phyloP scores from a whole-genome alignment of 2,329 filamentous ascomycete genomes.

The Lecanicillium sp. region DNA sequence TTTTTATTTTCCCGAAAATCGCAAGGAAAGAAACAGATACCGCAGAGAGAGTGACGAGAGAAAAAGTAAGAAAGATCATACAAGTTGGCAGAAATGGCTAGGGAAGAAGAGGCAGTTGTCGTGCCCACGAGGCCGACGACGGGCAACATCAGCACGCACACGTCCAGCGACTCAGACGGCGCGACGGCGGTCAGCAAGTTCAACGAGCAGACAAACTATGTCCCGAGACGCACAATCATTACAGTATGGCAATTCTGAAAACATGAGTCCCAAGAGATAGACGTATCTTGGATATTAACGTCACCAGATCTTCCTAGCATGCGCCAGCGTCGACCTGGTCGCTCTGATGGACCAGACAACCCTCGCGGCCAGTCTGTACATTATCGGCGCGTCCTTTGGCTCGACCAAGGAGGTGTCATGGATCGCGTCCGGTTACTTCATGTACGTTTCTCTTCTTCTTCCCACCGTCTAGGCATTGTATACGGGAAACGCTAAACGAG shows the following conservation, averaged over 20 bases:
- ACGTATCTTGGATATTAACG: slow-evolving; percentile 16
- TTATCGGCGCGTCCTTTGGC: slow-evolving; percentile 44
- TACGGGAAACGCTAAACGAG: slow-evolving; percentile 2
- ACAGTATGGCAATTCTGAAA: slow-evolving; percentile 37
- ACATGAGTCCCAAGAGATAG: too few relatives aligned
- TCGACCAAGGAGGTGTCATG: slow-evolving; percentile 46
- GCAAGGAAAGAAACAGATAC: too few relatives aligned
- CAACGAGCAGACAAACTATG: slow-evolving; percentile 53
- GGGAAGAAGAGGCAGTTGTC: neutral
- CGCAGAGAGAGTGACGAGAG: too few relatives aligned
- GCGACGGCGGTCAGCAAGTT: slow-evolving; percentile 31
- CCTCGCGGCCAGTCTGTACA: slow-evolving; percentile 47
- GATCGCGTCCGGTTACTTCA: slow-evolving; percentile 51
- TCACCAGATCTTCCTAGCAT: slow-evolving; percentile 49
- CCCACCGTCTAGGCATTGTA: neutral
- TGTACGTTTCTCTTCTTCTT: slow-evolving; percentile 30
- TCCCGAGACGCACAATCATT: slow-evolving; percentile 43
- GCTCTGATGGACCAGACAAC: slow-evolving; percentile 55
- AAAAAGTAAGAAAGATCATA: neutral
- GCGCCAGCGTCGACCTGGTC: slow-evolving; percentile 48
- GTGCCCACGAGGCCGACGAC: slow-evolving; percentile 10
- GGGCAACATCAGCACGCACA: slow-evolving; percentile 4
- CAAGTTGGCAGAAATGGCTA: neutral
- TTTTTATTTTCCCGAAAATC: too few relatives aligned
- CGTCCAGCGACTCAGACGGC: slow-evolving; percentile 16